Evolutionary conservation across 768 basidiomycete species (phyloP).

Genomic region (Terana coerulea): DNA sequence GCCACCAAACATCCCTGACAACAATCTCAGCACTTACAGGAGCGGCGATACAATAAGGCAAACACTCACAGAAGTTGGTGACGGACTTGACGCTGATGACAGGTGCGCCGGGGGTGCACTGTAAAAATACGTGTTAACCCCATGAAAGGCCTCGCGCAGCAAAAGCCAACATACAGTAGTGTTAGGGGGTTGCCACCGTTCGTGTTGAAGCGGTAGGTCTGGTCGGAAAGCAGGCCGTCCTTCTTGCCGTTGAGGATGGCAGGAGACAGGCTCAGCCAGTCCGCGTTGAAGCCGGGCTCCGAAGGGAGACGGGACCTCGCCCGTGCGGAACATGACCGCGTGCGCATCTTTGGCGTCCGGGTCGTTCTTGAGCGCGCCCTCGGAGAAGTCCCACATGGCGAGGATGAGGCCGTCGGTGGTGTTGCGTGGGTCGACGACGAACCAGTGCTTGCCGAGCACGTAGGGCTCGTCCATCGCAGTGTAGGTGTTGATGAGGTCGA

Average conservation of each 20-base stretch:
- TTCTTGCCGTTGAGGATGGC: background rate
- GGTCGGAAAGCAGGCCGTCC: background rate
- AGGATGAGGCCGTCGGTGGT: conserved; percentile 35
- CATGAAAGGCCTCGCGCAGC: too few relatives aligned
- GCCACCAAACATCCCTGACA: background rate
- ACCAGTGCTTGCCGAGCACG: conserved; percentile 54
- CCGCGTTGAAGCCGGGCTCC: background rate
- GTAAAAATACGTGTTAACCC: background rate
- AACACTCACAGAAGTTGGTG: conserved; percentile 46
- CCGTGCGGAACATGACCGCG: background rate
- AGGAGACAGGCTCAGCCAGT: background rate
- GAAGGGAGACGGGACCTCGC: background rate
- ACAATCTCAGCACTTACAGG: too few relatives aligned
- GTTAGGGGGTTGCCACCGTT: conserved; percentile 2
- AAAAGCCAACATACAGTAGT: background rate
- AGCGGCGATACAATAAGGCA: background rate
- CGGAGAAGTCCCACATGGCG: conserved; percentile 61
- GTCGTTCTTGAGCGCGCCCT: too few relatives aligned
- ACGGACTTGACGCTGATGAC: conserved; percentile 46
- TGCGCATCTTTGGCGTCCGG: background rate
- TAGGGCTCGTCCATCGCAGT: conserved; percentile 14
- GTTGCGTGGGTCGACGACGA: conserved; percentile 44
- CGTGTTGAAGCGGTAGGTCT: conserved; percentile 2
- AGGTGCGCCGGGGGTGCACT: conserved; percentile 32
- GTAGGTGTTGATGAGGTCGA: conserved; percentile 15